Percentiles rank a stretch among this genome's conserved stretches.
These are phyloP conservation scores for Suaeda aralocaspica DNA, from an alignment of 148 eudicot genomes.

Conservation along the genomic window DNA sequence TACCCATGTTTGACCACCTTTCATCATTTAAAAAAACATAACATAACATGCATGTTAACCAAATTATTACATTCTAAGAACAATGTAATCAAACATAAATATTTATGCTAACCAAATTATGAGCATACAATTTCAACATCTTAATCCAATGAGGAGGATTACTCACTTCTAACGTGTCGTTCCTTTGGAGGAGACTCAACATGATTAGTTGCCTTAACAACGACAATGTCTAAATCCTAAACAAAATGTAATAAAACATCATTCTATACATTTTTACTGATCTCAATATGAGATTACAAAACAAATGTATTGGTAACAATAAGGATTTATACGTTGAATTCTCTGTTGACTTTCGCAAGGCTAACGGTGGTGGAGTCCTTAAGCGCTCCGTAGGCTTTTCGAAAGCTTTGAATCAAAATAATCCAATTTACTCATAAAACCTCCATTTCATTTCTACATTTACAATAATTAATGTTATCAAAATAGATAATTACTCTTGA, in stretches of 20 bases:
- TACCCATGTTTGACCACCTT: neutral
- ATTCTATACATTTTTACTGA: neutral
- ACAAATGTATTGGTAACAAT: neutral
- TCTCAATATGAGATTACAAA: neutral
- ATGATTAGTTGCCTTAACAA: constrained; percentile 95
- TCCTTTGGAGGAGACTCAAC: constrained; percentile 90
- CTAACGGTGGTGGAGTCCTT: constrained; percentile 94
- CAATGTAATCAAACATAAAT: too few relatives aligned
- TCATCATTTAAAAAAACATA: neutral
- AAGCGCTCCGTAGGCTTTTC: constrained; percentile 93
- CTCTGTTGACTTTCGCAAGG: constrained; percentile 96
- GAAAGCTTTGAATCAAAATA: constrained; percentile 55
- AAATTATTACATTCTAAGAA: neutral
- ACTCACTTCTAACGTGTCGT: constrained; percentile 86
- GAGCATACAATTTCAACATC: too few relatives aligned
- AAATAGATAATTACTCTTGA: too few relatives aligned
- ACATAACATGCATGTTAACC: constrained; percentile 6
- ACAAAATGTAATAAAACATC: neutral
- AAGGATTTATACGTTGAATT: constrained; percentile 58
- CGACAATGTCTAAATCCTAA: constrained; percentile 91
- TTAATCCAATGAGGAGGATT: neutral
- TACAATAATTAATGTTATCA: neutral
- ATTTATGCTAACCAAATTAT: too few relatives aligned
- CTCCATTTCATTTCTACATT: too few relatives aligned
- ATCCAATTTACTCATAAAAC: neutral